Percentiles rank a stretch among this genome's conserved stretches.
These are phyloP conservation scores for Arthrobotrys sinensis DNA, from an alignment of 2,329 filamentous ascomycete species.

Conservation along the genomic window DNA sequence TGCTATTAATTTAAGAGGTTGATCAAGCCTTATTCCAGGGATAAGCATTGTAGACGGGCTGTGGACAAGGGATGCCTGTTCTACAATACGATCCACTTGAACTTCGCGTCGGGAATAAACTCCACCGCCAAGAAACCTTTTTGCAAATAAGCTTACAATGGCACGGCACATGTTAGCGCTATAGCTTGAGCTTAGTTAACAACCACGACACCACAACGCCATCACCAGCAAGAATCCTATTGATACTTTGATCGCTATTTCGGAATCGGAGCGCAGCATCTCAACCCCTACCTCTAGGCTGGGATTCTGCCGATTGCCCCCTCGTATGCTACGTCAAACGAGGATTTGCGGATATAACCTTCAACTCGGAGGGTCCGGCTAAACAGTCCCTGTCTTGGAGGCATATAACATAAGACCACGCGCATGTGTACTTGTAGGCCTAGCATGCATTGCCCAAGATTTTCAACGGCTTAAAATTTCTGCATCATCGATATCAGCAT, in stretches of 20 bases:
- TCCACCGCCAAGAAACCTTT: slow-evolving; percentile 6
- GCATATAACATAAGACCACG: neutral
- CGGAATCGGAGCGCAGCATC: neutral
- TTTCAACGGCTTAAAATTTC: slow-evolving; percentile 1
- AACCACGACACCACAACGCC: slow-evolving; percentile 19
- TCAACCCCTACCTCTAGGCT: neutral
- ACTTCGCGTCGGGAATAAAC: neutral
- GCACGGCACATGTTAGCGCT: neutral
- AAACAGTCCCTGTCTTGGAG: neutral
- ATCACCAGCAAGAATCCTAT: neutral
- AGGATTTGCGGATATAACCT: neutral
- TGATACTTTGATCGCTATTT: neutral
- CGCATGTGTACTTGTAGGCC: neutral
- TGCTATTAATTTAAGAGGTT: slow-evolving; percentile 1
- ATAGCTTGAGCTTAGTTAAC: neutral
- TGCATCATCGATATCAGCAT: neutral
- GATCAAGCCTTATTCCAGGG: neutral
- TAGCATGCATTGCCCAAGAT: neutral
- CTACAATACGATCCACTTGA: neutral
- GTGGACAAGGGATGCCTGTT: slow-evolving; percentile 7
- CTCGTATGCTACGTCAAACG: neutral
- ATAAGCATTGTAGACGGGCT: slow-evolving; percentile 1
- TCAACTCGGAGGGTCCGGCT: neutral
- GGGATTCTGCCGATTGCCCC: neutral
- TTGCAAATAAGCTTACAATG: slow-evolving; percentile 25